Evolutionary conservation across 1,284 basidiomycete species (phyloP).

Genomic region (Peniophora sp.): DNA sequence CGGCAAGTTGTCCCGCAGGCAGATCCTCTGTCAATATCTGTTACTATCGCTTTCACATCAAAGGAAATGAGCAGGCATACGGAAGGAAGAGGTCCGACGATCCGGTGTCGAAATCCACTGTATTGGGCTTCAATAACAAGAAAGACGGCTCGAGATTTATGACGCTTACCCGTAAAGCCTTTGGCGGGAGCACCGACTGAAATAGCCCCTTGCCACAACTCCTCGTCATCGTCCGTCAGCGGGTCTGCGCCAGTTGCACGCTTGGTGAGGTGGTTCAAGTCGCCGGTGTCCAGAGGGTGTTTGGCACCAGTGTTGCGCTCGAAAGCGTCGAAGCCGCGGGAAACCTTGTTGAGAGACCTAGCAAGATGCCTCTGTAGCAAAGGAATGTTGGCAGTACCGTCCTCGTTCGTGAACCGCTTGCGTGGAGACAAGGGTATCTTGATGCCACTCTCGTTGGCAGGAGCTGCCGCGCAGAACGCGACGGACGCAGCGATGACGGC

Average conservation of each 20-base stretch:
- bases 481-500: too few species aligned
- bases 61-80: too few species aligned
- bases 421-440: conserved; percentile 16
- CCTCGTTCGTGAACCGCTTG: conserved; percentile 13
- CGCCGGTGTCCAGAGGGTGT: conserved; percentile 21
- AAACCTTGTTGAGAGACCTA: conserved; percentile 25
- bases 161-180: conserved; percentile 6
- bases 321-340: conserved; percentile 26
- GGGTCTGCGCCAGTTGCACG: conserved; percentile 4
- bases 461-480: too few species aligned
- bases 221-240: conserved; percentile 4
- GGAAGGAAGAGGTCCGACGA: background rate
- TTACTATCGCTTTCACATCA: too few species aligned
- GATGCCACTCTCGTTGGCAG: background rate
- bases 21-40: conserved; percentile 12
- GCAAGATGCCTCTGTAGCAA: conserved; percentile 14
- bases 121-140: too few species aligned
- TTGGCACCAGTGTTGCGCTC: conserved; percentile 28
- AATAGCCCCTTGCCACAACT: conserved; percentile 7
- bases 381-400: conserved; percentile 17
- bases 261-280: conserved; percentile 1
- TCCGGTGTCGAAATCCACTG: conserved; percentile 16
- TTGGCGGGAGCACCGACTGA: conserved; percentile 6
- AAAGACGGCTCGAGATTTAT: too few species aligned
- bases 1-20: conserved; percentile 11